Evolutionary conservation across 192 early-diverging fungal genomes (phyloP), one percentile per base, ranked within the genome.

Genomic region (Entomortierella lignicola): DNA sequence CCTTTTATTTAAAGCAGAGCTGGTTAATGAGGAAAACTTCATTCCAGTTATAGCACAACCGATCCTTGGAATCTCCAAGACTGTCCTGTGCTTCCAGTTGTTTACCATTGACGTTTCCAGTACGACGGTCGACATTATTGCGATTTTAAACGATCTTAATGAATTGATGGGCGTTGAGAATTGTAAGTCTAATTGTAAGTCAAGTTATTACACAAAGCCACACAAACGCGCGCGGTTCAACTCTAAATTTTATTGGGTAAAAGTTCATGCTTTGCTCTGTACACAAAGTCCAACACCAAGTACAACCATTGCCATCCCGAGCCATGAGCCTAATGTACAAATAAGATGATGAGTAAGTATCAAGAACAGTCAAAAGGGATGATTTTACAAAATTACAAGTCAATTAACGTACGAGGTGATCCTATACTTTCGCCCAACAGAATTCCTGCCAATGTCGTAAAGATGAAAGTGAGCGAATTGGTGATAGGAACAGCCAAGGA

Each of bases 401-500:
- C 15, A 61, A 27, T 25, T 30, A n/a, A 54, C 63, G 85, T 82
- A 91, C 91, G 85, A 60, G 72, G 83, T 6, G 88, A 81, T 26
- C 93, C 92, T 29, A 90, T 66, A 23, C 88, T 69, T 71, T 98
- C 97, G 7, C 96, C 97, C 10, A 98, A 60, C 4, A 94, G 75
- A 10, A 87, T 82, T 18, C 95, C 95, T 0, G 93, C 91, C 23
- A 97, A 63, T 30, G 91, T 81, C 0, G 96, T 97, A 58, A 97
- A 93, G 27, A 93, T 91, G 68, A 98, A 91, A 0, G 96, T 93
- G 29, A 98, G 83, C 50, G 94, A 93, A 80, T 96, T 97, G 51
- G 96, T 93, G 23, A 98, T 95, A 0, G 96, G 96, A 17, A 98
- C 94, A 4, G 95, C 95, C 27, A 96, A 82, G 23, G 96, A 96